Conservation (phyloP, 2,329 filamentous ascomycete genomes). For the Alternaria dauci region DNA sequence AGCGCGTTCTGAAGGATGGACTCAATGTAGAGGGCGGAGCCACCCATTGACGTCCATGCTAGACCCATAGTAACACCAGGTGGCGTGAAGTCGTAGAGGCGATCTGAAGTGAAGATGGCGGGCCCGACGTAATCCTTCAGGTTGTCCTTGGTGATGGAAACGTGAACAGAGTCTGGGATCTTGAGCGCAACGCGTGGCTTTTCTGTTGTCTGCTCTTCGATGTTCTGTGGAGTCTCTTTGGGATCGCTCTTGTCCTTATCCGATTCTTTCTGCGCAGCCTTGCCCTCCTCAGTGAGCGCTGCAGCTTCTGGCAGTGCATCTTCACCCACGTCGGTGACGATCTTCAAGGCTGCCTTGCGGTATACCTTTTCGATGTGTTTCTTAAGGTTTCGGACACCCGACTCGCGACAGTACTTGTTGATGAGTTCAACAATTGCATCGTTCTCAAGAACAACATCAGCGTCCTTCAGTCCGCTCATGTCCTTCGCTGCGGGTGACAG, state of each 20-base stretch:
- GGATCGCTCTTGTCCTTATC: constrained; percentile 71
- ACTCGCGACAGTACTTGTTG: constrained; percentile 98
- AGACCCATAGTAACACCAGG: constrained; percentile 97
- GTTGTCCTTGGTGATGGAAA: constrained; percentile 86
- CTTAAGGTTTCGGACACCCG: constrained; percentile 95
- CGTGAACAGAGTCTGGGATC: constrained; percentile 86
- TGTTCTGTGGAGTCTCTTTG: constrained; percentile 67
- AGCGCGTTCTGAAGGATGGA: constrained; percentile 90
- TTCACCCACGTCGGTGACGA: constrained; percentile 92
- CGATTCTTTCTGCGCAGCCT: constrained; percentile 75
- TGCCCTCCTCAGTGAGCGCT: constrained; percentile 85
- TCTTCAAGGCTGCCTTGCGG: constrained; percentile 95
- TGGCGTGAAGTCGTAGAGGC: constrained; percentile 92
- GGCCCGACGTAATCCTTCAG: constrained; percentile 97
- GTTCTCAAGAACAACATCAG: constrained; percentile 85
- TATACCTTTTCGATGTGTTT: constrained; percentile 99
- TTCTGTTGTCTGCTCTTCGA: constrained; percentile 68
- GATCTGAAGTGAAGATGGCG: constrained; percentile 92
- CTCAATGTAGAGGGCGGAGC: constrained; percentile 95
- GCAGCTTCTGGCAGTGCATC: constrained; percentile 80
- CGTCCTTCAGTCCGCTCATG: constrained; percentile 86
- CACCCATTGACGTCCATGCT: constrained; percentile 97
- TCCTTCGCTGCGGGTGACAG: constrained; percentile 95
- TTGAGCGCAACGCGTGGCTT: constrained; percentile 77
- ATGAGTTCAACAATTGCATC: constrained; percentile 95